These are phyloP conservation scores for Fusarium tuaranense DNA, from an alignment of 2,329 filamentous ascomycete genomes.

Conservation along the genomic window DNA sequence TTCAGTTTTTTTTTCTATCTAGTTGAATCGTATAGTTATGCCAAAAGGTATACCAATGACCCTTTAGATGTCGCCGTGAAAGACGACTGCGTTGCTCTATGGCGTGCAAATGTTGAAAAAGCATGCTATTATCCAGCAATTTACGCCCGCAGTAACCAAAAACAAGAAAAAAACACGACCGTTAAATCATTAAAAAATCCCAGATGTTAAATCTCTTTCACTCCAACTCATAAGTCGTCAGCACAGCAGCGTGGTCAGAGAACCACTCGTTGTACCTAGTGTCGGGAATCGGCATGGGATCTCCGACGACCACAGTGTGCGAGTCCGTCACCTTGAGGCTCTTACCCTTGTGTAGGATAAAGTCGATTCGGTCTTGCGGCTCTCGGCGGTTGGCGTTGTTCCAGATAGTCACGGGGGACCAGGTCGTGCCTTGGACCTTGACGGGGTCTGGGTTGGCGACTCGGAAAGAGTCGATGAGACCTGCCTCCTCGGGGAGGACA, in stretches of 20 bases:
- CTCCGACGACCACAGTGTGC: slow-evolving; percentile 47
- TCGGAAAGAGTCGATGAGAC: slow-evolving; percentile 56
- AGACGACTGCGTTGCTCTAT: background rate
- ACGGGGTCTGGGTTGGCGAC: slow-evolving; percentile 51
- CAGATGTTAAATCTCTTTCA: slow-evolving; percentile 4
- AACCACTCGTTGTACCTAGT: slow-evolving; percentile 56
- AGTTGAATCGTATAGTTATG: background rate
- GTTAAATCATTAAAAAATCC: background rate
- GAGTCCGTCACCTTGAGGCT: slow-evolving; percentile 48
- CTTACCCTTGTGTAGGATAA: slow-evolving; percentile 54
- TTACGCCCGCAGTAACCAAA: background rate
- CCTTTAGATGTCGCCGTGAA: background rate
- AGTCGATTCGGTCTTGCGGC: slow-evolving; percentile 57
- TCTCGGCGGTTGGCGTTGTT: slow-evolving; percentile 51
- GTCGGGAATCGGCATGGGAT: slow-evolving; percentile 49
- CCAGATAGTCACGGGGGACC: slow-evolving; percentile 54
- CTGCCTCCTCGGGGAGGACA: slow-evolving; percentile 47
- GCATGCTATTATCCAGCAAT: background rate
- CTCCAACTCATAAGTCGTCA: slow-evolving; percentile 45
- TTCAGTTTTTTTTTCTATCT: background rate
- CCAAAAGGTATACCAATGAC: background rate
- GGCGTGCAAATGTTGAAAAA: background rate
- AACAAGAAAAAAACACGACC: background rate
- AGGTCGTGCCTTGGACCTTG: slow-evolving; percentile 50
- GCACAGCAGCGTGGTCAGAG: slow-evolving; percentile 53